Conservation (phyloP, 352 stramenopile species). For the Vaucheria bursata region DNA sequence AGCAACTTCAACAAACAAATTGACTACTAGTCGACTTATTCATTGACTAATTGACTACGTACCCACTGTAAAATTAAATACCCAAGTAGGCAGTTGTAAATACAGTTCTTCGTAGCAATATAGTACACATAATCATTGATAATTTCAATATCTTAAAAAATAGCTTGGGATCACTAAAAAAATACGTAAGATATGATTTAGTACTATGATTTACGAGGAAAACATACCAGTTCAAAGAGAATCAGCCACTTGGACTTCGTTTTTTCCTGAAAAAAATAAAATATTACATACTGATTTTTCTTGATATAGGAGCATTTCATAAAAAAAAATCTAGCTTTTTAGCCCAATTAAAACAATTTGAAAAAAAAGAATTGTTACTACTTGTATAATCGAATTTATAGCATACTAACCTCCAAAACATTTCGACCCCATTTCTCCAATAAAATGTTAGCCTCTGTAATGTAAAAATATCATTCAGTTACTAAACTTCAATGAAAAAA, state of each 20-base stretch:
- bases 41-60: neutral
- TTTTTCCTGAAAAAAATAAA: slow-evolving; percentile 51
- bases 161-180: neutral
- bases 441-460: neutral
- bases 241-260: slow-evolving; percentile 42
- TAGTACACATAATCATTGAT: neutral
- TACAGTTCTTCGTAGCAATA: neutral
- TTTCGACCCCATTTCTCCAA: neutral
- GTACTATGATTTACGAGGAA: neutral
- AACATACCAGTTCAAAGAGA: slow-evolving; percentile 14
- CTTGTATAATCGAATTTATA: neutral
- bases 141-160: neutral
- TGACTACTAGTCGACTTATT: too few species aligned
- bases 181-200: neutral
- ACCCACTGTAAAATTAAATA: neutral
- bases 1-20: too few species aligned
- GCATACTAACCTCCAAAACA: neutral
- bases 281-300: neutral
- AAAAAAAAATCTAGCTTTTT: neutral
- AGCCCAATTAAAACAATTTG: neutral
- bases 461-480: neutral
- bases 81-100: neutral
- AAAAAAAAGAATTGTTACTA: neutral
- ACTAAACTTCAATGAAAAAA: neutral
- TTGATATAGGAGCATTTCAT: neutral